A percentile compares a stretch with the other conserved stretches of the same genome.
These are phyloP conservation scores for Trichosporon sp. DNA, from an alignment of 1,284 basidiomycete species.

Conservation along the genomic window DNA sequence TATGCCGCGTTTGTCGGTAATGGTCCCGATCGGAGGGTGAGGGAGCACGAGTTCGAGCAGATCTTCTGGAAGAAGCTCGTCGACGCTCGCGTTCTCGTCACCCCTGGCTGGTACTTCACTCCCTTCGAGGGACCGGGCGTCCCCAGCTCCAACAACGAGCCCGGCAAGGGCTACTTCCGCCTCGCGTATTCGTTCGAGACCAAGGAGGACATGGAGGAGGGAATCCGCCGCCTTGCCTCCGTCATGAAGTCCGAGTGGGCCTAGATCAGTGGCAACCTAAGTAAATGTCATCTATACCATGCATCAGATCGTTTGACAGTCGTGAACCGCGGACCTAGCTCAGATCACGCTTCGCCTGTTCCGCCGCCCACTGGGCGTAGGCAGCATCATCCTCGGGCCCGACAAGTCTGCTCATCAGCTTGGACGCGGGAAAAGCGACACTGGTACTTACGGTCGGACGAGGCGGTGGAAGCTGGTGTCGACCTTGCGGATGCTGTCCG, in stretches of 20 bases:
- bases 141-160: slow-evolving; percentile 13
- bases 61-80: slow-evolving; percentile 23
- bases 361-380: slow-evolving; percentile 24
- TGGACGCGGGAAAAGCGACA: background rate
- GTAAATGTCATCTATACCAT: background rate
- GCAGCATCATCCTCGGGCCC: slow-evolving; percentile 37
- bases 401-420: slow-evolving; percentile 24
- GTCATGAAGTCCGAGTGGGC: slow-evolving; percentile 22
- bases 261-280: background rate
- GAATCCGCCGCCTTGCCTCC: slow-evolving; percentile 21
- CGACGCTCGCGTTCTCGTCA: slow-evolving; percentile 23
- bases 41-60: slow-evolving; percentile 24
- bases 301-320: background rate
- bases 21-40: background rate
- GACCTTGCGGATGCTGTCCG: slow-evolving; percentile 34
- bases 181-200: slow-evolving; percentile 26
- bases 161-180: slow-evolving; percentile 26
- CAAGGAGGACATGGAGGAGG: slow-evolving; percentile 23
- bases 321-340: background rate
- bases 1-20: slow-evolving; percentile 14
- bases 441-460: slow-evolving; percentile 40
- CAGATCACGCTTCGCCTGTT: slow-evolving; percentile 2
- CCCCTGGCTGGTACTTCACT: slow-evolving; percentile 28
- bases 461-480: slow-evolving; percentile 48
- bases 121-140: slow-evolving; percentile 24